A percentile compares a stretch with the other conserved stretches of the same genome.
Evolutionary conservation across 306 rosid genomes (phyloP).

Genomic region (Abrus pulchellus): DNA sequence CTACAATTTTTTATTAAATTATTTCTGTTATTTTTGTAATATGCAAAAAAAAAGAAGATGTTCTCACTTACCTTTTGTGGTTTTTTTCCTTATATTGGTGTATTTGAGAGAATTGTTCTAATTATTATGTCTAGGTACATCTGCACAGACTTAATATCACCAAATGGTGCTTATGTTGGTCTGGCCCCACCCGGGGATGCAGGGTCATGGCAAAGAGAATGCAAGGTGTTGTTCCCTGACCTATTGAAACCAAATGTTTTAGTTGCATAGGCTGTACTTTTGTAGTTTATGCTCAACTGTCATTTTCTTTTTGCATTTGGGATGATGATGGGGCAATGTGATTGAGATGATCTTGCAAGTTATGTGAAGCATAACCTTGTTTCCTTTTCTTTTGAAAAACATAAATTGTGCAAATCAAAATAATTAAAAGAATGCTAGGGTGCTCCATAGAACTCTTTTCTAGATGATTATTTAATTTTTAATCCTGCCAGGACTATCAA

Average conservation of each 20-base stretch:
- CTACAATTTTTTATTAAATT: not conserved
- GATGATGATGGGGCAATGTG: conserved; percentile 34
- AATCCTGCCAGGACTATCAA: conserved; percentile 75
- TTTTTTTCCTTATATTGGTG: conserved; percentile 29
- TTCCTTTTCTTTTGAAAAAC: conserved; percentile 22
- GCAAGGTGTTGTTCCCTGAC: conserved; percentile 67
- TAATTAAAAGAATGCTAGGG: conserved; percentile 30
- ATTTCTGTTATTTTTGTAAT: not conserved
- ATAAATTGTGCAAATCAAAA: conserved; percentile 25
- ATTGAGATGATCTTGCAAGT: conserved; percentile 27
- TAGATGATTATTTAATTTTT: conserved; percentile 37
- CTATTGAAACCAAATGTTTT: conserved; percentile 42
- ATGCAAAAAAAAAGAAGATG: not conserved
- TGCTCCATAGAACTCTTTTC: conserved; percentile 1
- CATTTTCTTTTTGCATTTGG: not conserved
- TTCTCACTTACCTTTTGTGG: conserved; percentile 17
- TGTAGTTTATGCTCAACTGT: conserved; percentile 30
- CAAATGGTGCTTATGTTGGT: conserved; percentile 77
- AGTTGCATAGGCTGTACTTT: conserved; percentile 40
- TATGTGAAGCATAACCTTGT: conserved; percentile 12
- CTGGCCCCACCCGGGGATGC: conserved; percentile 84
- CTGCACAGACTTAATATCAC: conserved; percentile 58
- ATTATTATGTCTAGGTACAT: conserved; percentile 60
- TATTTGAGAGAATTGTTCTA: conserved; percentile 33
- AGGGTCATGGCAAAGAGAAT: conserved; percentile 95